phyloP scores from a whole-genome alignment of 2,329 filamentous ascomycete species.

The Berkeleyomyces basicola region DNA sequence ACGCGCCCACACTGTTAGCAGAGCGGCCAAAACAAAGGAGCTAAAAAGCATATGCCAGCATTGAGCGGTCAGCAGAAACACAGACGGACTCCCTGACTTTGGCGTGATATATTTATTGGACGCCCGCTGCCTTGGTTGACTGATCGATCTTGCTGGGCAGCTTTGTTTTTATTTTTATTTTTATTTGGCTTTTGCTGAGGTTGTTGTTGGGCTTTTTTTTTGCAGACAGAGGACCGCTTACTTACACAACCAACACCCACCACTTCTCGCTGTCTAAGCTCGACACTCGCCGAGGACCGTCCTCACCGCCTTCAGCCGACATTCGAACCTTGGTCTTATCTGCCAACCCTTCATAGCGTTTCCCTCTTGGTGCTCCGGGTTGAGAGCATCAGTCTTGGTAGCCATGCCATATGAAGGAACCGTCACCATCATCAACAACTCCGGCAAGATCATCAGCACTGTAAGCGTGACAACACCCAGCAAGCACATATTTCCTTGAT shows the following conservation, averaged over 20 bases:
- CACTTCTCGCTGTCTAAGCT: not conserved
- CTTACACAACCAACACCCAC: not conserved
- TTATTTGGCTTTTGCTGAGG: not conserved
- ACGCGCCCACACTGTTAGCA: not conserved
- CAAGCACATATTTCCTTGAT: not conserved
- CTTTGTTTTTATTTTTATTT: not conserved
- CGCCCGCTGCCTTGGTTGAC: not conserved
- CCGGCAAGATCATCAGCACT: slow-evolving; percentile 78
- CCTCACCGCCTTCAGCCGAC: not conserved
- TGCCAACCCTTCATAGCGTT: not conserved
- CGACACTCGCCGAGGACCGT: not conserved
- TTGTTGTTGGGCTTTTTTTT: not conserved
- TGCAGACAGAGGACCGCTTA: not conserved
- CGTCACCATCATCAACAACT: slow-evolving; percentile 78
- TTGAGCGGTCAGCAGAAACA: not conserved
- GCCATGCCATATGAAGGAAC: slow-evolving; percentile 44
- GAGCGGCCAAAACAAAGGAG: slow-evolving; percentile 1
- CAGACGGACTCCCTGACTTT: not conserved
- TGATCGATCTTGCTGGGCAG: not conserved
- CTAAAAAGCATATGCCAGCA: not conserved
- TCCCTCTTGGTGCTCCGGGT: not conserved
- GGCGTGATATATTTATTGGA: not conserved
- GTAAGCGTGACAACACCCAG: slow-evolving; percentile 30
- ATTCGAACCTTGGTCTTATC: not conserved
- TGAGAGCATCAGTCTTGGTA: not conserved